phyloP scores from a whole-genome alignment of 495 filamentous ascomycete species.

The Trypethelium eluteriae region DNA sequence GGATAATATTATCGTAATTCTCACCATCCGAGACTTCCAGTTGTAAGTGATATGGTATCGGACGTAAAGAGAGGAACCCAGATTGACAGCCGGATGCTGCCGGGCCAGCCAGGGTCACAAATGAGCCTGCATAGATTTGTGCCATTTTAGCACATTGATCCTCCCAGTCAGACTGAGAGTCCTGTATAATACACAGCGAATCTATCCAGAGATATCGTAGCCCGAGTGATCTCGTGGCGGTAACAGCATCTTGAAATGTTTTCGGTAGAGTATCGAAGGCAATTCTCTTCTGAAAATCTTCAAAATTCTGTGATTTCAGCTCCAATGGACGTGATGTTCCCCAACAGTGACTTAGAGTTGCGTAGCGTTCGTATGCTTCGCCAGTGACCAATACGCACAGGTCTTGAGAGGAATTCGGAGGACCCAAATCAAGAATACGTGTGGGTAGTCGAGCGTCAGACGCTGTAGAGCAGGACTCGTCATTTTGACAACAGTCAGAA shows the following conservation, averaged over 20 bases:
- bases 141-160: slow-evolving; percentile 29
- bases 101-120: slow-evolving; percentile 25
- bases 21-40: no score
- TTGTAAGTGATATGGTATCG: not conserved
- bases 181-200: slow-evolving; percentile 35
- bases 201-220: slow-evolving; percentile 37
- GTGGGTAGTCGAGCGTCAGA: not conserved
- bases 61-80: not conserved
- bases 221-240: not conserved
- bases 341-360: slow-evolving; percentile 21
- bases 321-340: slow-evolving; percentile 8
- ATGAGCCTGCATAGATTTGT: slow-evolving; percentile 28
- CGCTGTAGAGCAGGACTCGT: no score
- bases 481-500: no score
- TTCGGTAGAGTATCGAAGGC: slow-evolving; percentile 9
- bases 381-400: not conserved
- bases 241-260: slow-evolving; percentile 16
- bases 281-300: not conserved
- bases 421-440: not conserved
- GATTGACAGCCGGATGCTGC: slow-evolving; percentile 17
- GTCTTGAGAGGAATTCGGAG: not conserved
- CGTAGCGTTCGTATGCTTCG: slow-evolving; percentile 1
- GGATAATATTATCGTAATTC: no score
- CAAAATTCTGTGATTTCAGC: slow-evolving; percentile 2
- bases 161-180: slow-evolving; percentile 30